Percentiles rank a stretch among this genome's conserved stretches.
phyloP scores from a whole-genome alignment of 2,329 filamentous ascomycete species.

The Alternaria panax region DNA sequence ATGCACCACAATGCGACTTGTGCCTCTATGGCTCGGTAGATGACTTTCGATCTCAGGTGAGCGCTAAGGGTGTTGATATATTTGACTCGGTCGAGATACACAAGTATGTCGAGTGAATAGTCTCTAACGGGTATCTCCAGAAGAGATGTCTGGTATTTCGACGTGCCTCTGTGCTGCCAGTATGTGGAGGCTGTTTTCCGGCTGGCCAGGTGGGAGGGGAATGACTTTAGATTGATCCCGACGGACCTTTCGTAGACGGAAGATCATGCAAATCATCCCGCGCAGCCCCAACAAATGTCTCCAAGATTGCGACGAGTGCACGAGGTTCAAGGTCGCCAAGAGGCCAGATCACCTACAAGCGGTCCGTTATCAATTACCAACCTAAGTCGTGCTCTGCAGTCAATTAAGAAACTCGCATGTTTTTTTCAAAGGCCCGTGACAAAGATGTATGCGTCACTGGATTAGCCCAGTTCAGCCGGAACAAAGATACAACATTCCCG shows the following conservation, averaged over 20 bases:
- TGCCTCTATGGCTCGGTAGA: neutral
- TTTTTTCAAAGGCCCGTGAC: neutral
- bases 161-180: neutral
- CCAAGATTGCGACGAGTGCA: neutral
- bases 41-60: neutral
- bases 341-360: neutral
- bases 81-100: neutral
- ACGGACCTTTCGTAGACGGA: neutral
- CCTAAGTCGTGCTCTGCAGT: conserved; percentile 7
- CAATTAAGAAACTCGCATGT: neutral
- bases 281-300: neutral
- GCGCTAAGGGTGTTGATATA: neutral
- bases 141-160: neutral
- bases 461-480: conserved; percentile 23
- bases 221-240: neutral
- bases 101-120: neutral
- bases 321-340: neutral
- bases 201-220: neutral
- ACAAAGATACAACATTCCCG: conserved; percentile 21
- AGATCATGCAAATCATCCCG: conserved; percentile 14
- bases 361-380: neutral
- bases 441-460: neutral
- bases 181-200: neutral
- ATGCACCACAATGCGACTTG: neutral
- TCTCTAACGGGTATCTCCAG: neutral